These are phyloP conservation scores for Candida yuanshanica DNA, from an alignment of 805 yeast species.

Conservation along the genomic window DNA sequence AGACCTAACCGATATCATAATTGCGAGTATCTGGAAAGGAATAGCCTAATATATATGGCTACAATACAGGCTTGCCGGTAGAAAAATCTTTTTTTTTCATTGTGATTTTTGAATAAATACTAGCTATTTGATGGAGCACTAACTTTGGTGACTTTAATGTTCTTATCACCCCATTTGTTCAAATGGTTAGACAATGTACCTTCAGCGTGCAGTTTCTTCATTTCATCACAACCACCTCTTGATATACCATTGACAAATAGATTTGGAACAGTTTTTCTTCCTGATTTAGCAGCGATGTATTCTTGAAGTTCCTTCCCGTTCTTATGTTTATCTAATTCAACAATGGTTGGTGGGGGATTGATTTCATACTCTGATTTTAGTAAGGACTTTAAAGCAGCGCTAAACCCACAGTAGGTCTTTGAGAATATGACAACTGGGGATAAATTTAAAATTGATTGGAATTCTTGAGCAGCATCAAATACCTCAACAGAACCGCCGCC, in stretches of 20 bases:
- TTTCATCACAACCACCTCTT: slow-evolving; percentile 88
- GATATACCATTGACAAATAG: slow-evolving; percentile 68
- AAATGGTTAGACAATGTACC: slow-evolving; percentile 49
- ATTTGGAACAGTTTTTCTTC: slow-evolving; percentile 88
- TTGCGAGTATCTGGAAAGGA: too few relatives aligned
- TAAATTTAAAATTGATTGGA: slow-evolving; percentile 47
- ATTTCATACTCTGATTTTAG: slow-evolving; percentile 59
- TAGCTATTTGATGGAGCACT: slow-evolving; percentile 52
- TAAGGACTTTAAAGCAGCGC: slow-evolving; percentile 63
- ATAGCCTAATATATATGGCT: too few relatives aligned
- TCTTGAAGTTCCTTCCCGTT: slow-evolving; percentile 73
- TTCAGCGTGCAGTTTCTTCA: slow-evolving; percentile 52
- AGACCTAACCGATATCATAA: too few relatives aligned
- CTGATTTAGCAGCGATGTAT: slow-evolving; percentile 61
- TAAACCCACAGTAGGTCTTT: slow-evolving; percentile 65
- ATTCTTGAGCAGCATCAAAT: slow-evolving; percentile 49
- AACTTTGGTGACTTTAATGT: slow-evolving; percentile 40
- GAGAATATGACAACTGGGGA: slow-evolving; percentile 63
- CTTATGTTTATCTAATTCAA: slow-evolving; percentile 78
- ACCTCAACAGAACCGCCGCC: neutral
- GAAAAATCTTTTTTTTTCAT: too few relatives aligned
- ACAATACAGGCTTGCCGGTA: too few relatives aligned
- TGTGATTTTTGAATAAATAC: neutral
- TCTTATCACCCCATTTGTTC: slow-evolving; percentile 58
- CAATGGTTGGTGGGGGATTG: slow-evolving; percentile 64